Base-by-base conservation (phyloP, 192 early-diverging fungal genomes). In the Allomyces arbusculus region DNA sequence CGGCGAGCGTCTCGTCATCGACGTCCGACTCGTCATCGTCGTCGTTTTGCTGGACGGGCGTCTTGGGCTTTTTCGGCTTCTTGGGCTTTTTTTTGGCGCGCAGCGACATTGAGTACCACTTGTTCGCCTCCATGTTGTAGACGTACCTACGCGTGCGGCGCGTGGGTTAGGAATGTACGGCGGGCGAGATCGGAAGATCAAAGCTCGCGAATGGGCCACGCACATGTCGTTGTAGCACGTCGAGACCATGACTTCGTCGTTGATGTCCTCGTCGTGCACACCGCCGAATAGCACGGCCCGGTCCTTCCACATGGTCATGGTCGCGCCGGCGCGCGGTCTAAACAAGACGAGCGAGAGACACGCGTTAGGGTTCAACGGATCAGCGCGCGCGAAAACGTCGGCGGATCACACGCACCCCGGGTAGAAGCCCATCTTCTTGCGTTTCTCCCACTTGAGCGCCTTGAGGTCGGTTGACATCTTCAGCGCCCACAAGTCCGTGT, bases 191-290 rank as follows among this genome's bases (percentile, higher is more conserved):
- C 9, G 4, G 3, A 19, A 43, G n/a, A 0, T 0, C 16, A 6
- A 0, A 20, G n/a, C 3, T 58, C 62, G 19, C 22, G 40, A 66
- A 10, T 1, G 23, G 19, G 19, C 19, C 20, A 67, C 69, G 65
- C 61, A 80, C 72, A 86, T 71, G 61, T 88, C 84, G 61, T 79
- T 79, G 65, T 73, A 80, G 63, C 80, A 85, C 0, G 82, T 75
- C 70, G 75, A 76, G 67, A 82, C 80, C 50, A 85, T 64, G 0
- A 73, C 75, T 58, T 86, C 86, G 25, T 84, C 84, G 25, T 75
- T 80, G 66, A 84, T 82, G 62, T 82, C 78, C 22, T 83, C 73
- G 67, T 88, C 87, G 33, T 66, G 74, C 1, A 88, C 87, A 3
- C 87, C 87, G 33, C 77, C 78, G 58, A 78, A 86, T 69, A 86